A percentile compares a stretch with the other conserved stretches of the same genome.
Conservation (phyloP, 2,329 filamentous ascomycete genomes). For the Cladorrhinum sp. region DNA sequence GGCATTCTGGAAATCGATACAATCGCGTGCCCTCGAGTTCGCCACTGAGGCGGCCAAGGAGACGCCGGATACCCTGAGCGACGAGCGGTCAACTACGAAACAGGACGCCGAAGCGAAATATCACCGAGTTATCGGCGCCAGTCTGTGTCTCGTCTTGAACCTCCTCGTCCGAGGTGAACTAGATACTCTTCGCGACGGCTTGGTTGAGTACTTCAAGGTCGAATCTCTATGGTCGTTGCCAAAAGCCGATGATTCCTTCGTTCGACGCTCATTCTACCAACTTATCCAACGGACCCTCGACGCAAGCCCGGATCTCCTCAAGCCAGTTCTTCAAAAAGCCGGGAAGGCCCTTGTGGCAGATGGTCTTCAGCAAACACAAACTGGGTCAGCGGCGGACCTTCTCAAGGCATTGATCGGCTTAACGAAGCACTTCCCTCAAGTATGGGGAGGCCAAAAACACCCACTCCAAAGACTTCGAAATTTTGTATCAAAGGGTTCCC, state of each 20-base stretch:
- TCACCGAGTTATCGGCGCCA: slow-evolving; percentile 64
- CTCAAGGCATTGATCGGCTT: slow-evolving; percentile 64
- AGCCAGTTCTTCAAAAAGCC: slow-evolving; percentile 49
- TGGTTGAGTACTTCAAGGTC: slow-evolving; percentile 64
- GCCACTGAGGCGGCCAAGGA: slow-evolving; percentile 78
- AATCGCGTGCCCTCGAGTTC: slow-evolving; percentile 76
- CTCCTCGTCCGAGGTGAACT: slow-evolving; percentile 57
- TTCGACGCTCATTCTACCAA: slow-evolving; percentile 51
- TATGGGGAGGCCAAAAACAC: slow-evolving; percentile 71
- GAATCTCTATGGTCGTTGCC: slow-evolving; percentile 66
- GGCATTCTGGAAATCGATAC: slow-evolving; percentile 78
- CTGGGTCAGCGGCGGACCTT: slow-evolving; percentile 70
- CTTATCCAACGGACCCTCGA: slow-evolving; percentile 50
- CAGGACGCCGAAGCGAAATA: slow-evolving; percentile 89
- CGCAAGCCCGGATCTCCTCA: slow-evolving; percentile 44
- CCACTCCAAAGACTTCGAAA: slow-evolving; percentile 58
- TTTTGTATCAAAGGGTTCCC: slow-evolving; percentile 81
- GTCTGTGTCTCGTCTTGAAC: slow-evolving; percentile 53
- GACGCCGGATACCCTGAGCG: slow-evolving; percentile 77
- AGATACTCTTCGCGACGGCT: slow-evolving; percentile 57
- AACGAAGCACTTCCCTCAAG: slow-evolving; percentile 60
- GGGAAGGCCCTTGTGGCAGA: slow-evolving; percentile 66
- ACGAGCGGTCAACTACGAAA: slow-evolving; percentile 76
- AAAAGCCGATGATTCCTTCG: slow-evolving; percentile 56
- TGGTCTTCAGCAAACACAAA: slow-evolving; percentile 68